Conservation (phyloP, 176 grass and related monocot species). For the Oryza nivara region DNA sequence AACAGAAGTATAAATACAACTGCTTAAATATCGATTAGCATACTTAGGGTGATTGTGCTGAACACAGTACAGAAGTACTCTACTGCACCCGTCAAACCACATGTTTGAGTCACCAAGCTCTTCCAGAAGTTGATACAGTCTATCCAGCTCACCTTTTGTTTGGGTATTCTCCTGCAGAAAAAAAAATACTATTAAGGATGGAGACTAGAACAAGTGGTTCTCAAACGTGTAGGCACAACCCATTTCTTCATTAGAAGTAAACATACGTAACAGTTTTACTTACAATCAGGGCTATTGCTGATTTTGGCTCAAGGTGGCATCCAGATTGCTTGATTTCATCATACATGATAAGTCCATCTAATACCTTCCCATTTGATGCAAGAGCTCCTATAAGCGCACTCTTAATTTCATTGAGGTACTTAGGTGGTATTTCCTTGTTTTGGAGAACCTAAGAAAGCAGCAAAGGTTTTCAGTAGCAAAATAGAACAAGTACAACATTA, state of each 20-base stretch:
- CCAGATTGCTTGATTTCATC: conserved; percentile 76
- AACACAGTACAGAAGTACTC: conserved; percentile 76
- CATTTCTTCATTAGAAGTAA: conserved; percentile 20
- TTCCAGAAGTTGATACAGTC: conserved; percentile 65
- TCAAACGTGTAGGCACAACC: conserved; percentile 23
- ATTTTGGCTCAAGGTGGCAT: conserved; percentile 63
- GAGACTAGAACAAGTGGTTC: conserved; percentile 20
- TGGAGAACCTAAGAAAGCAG: conserved; percentile 66
- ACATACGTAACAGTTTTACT: conserved; percentile 39
- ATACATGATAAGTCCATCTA: conserved; percentile 67
- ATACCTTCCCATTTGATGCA: conserved; percentile 75
- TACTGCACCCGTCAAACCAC: conserved; percentile 81
- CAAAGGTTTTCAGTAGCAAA: conserved; percentile 6
- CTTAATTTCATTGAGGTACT: conserved; percentile 62
- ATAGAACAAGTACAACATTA: conserved; percentile 27
- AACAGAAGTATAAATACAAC: conserved; percentile 43
- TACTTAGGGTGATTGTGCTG: conserved; percentile 72
- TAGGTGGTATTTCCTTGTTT: conserved; percentile 64
- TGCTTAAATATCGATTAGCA: conserved; percentile 42
- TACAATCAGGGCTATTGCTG: conserved; percentile 75
- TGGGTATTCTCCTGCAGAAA: conserved; percentile 69
- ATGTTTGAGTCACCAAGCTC: conserved; percentile 64
- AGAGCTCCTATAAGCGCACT: conserved; percentile 65
- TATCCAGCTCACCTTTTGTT: conserved; percentile 79
- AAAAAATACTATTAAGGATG: conserved; percentile 26